Percentiles rank a stretch among this genome's conserved stretches.
phyloP scores from a whole-genome alignment of 495 filamentous ascomycete genomes.

The Daldinia concentrica region DNA sequence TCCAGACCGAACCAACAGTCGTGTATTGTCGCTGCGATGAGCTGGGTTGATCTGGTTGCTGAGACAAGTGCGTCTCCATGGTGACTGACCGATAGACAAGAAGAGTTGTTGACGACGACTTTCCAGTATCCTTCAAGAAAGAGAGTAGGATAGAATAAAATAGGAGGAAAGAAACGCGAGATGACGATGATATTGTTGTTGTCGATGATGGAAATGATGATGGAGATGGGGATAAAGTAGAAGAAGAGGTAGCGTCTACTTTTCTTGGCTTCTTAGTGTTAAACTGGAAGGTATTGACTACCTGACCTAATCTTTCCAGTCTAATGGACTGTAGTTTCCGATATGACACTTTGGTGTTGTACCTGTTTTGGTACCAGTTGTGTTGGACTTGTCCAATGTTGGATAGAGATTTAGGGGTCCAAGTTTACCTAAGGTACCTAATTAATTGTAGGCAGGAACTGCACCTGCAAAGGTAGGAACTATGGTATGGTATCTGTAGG shows the following conservation, averaged over 20 bases:
- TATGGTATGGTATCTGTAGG: neutral
- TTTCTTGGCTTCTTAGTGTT: neutral
- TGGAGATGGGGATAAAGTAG: constrained; percentile 10
- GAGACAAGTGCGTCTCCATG: constrained; percentile 25
- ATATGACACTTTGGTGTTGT: neutral
- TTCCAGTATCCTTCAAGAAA: neutral
- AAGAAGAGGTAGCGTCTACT: neutral
- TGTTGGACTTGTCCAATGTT: too few relatives aligned
- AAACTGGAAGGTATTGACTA: neutral
- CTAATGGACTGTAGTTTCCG: neutral
- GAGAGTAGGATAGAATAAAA: constrained; percentile 2
- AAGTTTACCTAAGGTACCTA: too few relatives aligned
- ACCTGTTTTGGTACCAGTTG: neutral
- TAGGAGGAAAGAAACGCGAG: constrained; percentile 6
- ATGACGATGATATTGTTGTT: constrained; percentile 10
- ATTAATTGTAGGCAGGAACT: neutral
- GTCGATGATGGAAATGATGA: constrained; percentile 13
- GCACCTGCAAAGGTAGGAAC: neutral
- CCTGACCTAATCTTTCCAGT: neutral
- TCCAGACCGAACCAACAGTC: constrained; percentile 59
- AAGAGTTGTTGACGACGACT: neutral
- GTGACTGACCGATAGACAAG: constrained; percentile 2
- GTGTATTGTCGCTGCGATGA: constrained; percentile 47
- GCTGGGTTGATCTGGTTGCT: neutral
- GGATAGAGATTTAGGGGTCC: too few relatives aligned